These are phyloP conservation scores for Tausonia pullulans DNA, from an alignment of 1,284 basidiomycete genomes.

Conservation along the genomic window DNA sequence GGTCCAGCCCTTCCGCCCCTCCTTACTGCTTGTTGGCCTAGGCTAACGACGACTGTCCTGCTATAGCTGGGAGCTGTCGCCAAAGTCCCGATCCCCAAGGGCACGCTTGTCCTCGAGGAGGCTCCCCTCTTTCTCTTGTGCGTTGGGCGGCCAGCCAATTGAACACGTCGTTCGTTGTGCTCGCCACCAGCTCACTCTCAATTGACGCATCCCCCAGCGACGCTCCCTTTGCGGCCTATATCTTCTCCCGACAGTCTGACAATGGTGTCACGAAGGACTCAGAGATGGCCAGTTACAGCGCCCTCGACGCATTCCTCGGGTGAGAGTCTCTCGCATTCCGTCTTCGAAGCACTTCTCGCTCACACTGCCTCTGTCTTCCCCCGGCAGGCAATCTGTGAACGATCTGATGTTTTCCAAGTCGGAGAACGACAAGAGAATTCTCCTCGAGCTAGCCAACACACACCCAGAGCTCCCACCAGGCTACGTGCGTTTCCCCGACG, in stretches of 20 bases:
- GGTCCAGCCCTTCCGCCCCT: no score
- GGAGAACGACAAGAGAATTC: constrained; percentile 13
- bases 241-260: constrained; percentile 8
- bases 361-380: background rate
- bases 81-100: constrained; percentile 10
- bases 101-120: constrained; percentile 21
- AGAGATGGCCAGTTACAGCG: constrained; percentile 1
- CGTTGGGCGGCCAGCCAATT: constrained; percentile 8
- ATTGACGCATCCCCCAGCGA: background rate
- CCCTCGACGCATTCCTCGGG: constrained; percentile 11
- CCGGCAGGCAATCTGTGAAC: constrained; percentile 2
- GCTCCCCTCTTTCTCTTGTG: constrained; percentile 22
- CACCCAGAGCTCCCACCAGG: constrained; percentile 18
- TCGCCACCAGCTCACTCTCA: background rate
- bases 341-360: background rate
- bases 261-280: constrained; percentile 2
- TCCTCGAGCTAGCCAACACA: constrained; percentile 21
- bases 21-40: no score
- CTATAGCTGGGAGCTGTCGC: constrained; percentile 20
- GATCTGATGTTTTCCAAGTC: constrained; percentile 7
- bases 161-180: constrained; percentile 1
- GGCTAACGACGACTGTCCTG: no score
- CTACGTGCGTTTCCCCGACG: constrained; percentile 10
- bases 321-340: background rate
- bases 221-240: constrained; percentile 13